Percentiles rank a stretch among this genome's conserved stretches.
phyloP scores from a whole-genome alignment of 1,139 yeast genomes.

The Lodderomyces metapsilosis region DNA sequence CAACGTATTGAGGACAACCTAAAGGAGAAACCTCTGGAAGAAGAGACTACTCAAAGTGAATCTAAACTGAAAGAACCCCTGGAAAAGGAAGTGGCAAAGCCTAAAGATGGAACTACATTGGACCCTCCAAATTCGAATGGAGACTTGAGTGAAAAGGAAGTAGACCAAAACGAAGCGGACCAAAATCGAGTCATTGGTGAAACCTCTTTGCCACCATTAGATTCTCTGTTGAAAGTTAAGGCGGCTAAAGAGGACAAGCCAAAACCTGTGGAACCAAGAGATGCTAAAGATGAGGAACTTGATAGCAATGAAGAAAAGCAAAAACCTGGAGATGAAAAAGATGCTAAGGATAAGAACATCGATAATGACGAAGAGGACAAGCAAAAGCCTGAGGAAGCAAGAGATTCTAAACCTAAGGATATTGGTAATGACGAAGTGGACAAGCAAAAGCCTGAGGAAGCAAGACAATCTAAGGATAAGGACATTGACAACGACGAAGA shows the following conservation, averaged over 20 bases:
- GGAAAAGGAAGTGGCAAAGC: background rate
- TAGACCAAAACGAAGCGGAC: background rate
- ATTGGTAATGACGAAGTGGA: background rate
- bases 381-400: no score
- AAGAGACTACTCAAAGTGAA: background rate
- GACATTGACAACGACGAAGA: background rate
- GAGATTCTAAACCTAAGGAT: no score
- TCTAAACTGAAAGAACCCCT: background rate
- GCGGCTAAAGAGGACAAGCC: background rate
- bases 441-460: no score
- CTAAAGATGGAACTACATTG: background rate
- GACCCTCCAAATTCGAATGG: background rate
- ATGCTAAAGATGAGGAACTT: no score
- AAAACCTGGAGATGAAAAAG: no score
- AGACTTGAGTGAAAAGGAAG: background rate
- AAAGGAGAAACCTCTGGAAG: background rate
- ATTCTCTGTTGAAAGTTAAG: background rate
- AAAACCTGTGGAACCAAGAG: no score
- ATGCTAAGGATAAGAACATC: background rate
- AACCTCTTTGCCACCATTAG: background rate
- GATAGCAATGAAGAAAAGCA: background rate
- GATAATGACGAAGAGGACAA: background rate
- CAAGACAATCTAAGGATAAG: background rate
- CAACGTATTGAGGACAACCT: background rate
- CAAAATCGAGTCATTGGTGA: background rate